Base-by-base conservation (phyloP, 2,329 filamentous ascomycete genomes). In the Penicillium sp. region DNA sequence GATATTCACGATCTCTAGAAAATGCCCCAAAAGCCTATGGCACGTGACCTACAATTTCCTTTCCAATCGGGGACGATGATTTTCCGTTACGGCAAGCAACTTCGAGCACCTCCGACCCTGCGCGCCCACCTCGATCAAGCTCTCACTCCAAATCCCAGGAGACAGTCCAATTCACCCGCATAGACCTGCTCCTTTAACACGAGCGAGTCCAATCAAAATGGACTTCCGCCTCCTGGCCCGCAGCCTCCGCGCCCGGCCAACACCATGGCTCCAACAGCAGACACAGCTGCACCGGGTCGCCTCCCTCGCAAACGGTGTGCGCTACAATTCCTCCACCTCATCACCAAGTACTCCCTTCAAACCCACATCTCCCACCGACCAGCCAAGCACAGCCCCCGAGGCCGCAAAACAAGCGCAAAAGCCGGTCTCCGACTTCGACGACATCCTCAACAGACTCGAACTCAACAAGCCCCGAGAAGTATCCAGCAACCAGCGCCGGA, bases 401-500 rank as follows among this genome's bases (percentile, higher is more conserved):
- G 41, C 41, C 15, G 50, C 34, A 15, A 31, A 52, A 18, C 41
- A 39, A 46, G 3, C 42, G 32, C 21, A 16, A 32, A 53, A 31
- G 18, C 50, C 55, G 18, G 31, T 45, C 55, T 62, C 61, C 3
- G 65, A 67, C 55, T 70, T 72, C 55, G 67, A 73, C 55, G 59
- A 64, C 21, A 67, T 73, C 63, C 63, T 72, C 52, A 64, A 64
- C 60, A 63, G 67, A 42, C 68, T 73, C 45, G 65, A 72, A 38
- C 49, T 73, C 39, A 60, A 48, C 52, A 60, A 51, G 52, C 53
- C 42, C n/a, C 54, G 50, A 31, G 45, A 15, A 38, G 15, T 32
- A 41, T 23, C 46, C 44, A 25, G 49, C n/a, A 25, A 35, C 27
- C 48, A 50, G 15, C 48, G 38, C 29, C 46, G 54, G 27, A 46